phyloP scores from a whole-genome alignment of 1,139 yeast species.

The Eremothecium cymbalariae region DNA sequence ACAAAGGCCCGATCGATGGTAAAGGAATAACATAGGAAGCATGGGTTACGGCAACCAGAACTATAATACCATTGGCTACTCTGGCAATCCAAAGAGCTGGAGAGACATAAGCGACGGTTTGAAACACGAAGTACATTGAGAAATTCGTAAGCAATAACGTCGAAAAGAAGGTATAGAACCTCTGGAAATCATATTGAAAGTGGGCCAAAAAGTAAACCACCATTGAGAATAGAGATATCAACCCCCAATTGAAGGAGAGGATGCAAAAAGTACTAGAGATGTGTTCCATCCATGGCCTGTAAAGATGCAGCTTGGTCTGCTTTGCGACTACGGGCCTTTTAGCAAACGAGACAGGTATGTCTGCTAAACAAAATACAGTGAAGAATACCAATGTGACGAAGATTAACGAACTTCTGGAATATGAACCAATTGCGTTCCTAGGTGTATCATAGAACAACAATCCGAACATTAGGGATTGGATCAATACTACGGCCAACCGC shows the following conservation, averaged over 20 bases:
- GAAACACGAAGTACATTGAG: constrained; percentile 38
- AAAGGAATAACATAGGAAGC: constrained; percentile 47
- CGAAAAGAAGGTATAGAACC: constrained; percentile 41
- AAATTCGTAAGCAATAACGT: constrained; percentile 35
- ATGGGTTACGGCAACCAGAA: constrained; percentile 41
- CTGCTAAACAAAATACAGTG: constrained; percentile 43
- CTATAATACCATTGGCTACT: constrained; percentile 41
- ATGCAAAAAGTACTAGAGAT: constrained; percentile 38
- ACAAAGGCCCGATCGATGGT: constrained; percentile 50
- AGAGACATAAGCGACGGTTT: constrained; percentile 38
- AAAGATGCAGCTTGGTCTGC: constrained; percentile 42
- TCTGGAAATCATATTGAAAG: constrained; percentile 42
- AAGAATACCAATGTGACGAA: constrained; percentile 45
- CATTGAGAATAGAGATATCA: constrained; percentile 36
- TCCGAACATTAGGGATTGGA: constrained; percentile 43
- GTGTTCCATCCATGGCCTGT: constrained; percentile 45
- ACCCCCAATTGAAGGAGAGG: constrained; percentile 37
- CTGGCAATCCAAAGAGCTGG: constrained; percentile 41
- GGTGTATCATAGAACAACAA: constrained; percentile 44
- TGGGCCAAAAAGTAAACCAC: constrained; percentile 43
- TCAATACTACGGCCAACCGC: constrained; percentile 37
- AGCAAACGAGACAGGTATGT: constrained; percentile 41
- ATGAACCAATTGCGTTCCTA: constrained; percentile 38
- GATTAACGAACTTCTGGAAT: constrained; percentile 45
- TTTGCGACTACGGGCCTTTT: constrained; percentile 42